Base-by-base conservation (phyloP, 2,329 filamentous ascomycete species). In the Arthrobotrys megalospora region DNA sequence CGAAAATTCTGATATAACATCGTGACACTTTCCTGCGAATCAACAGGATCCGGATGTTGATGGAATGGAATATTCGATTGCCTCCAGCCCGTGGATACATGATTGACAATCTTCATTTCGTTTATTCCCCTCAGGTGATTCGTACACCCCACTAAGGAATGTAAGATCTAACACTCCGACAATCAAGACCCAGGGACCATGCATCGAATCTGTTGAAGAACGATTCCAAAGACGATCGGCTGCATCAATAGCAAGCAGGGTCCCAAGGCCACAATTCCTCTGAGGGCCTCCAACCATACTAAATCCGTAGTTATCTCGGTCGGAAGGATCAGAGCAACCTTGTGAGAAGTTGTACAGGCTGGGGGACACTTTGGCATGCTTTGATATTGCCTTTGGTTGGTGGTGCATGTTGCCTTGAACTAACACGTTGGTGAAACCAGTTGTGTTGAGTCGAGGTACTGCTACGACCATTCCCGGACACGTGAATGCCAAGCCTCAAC, bases 21-120 rank as follows among this genome's bases (percentile, higher is more conserved):
- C 43, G 60, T 73, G 48, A 66, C 60, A 34, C 16, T 11, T 38
- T 41, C 53, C 38, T 60, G 62, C 66, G 60, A 77, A 77, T 77
- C 65, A 70, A 38, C 32, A 63, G 45, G 48, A 48, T 47, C 36
- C 32, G 43, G 53, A 47, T 50, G 53, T 38, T 10, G n/a, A 24
- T 66, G 32, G 47, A 53, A 21, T 12, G 47, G 12, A 66, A 53
- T 41, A 38, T 19, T 21, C 63, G 34, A 53, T 50, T 52, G 34
- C 43, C 24, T 32, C 28, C 34, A 63, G 45, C 14, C 68, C 58
- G 58, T 63, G 14, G 14, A n/a, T 58, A 62, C 52, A 47, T 77
- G 73, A 77, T 77, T 60, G 73, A 70, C 73, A 71, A 65, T 60
- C 55, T 65, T 77, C 66, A 77, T 77, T 77, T 77, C 73, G 73